Percentiles rank a stretch among this genome's conserved stretches.
phyloP scores from a whole-genome alignment of 208 protist species.

The Angomonas ambiguus region DNA sequence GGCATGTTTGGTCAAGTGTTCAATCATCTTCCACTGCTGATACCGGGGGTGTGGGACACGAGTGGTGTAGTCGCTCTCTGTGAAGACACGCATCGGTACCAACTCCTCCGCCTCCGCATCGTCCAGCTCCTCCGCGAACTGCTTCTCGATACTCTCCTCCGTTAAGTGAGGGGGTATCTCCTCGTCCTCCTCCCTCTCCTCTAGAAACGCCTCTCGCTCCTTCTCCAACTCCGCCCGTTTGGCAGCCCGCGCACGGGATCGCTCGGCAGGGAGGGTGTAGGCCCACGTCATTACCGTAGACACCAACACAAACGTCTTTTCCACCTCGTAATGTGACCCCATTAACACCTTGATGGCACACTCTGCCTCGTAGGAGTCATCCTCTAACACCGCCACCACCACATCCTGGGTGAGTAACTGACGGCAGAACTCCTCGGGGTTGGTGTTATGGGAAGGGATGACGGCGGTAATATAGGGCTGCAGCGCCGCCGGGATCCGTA shows the following conservation, averaged over 20 bases:
- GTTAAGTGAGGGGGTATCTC: slow-evolving; percentile 10
- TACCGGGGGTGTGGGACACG: slow-evolving; percentile 85
- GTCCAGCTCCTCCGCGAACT: slow-evolving; percentile 6
- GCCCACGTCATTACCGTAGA: slow-evolving; percentile 84
- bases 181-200: slow-evolving; percentile 33
- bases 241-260: slow-evolving; percentile 28
- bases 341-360: slow-evolving; percentile 77
- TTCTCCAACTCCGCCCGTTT: slow-evolving; percentile 38
- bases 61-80: slow-evolving; percentile 83
- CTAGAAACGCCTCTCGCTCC: slow-evolving; percentile 27
- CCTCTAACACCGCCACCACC: slow-evolving; percentile 78
- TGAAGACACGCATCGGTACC: slow-evolving; percentile 59
- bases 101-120: slow-evolving; percentile 47
- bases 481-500: slow-evolving; percentile 29
- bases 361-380: slow-evolving; percentile 77
- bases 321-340: slow-evolving; percentile 81
- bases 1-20: slow-evolving; percentile 84
- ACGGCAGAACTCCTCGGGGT: slow-evolving; percentile 49
- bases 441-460: slow-evolving; percentile 63
- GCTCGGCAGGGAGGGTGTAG: slow-evolving; percentile 58
- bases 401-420: slow-evolving; percentile 77
- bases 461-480: slow-evolving; percentile 40
- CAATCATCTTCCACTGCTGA: slow-evolving; percentile 75
- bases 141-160: background rate
- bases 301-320: slow-evolving; percentile 91